Evolutionary conservation across 1,139 yeast genomes (phyloP).

Genomic region (Hanseniaspora uvarum): DNA sequence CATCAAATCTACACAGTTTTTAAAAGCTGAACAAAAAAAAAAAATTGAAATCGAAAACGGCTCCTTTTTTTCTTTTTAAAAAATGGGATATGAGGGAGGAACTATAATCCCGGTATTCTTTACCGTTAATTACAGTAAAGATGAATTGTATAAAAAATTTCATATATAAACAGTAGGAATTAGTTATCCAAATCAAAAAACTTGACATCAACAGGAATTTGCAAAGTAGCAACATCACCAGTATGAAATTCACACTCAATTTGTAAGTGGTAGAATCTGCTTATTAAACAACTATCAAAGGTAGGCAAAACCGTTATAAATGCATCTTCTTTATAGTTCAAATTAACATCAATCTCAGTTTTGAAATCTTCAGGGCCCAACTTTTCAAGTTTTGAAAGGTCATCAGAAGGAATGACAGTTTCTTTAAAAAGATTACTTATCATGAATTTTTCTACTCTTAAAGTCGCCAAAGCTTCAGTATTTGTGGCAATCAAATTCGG

Average conservation of each 20-base stretch:
- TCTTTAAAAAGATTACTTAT: conserved; percentile 26
- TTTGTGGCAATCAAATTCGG: conserved; percentile 23
- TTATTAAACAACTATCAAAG: conserved; percentile 47
- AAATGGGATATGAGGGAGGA: too few relatives aligned
- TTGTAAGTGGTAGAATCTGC: conserved; percentile 41
- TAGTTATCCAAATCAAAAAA: conserved; percentile 18
- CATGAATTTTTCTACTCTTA: conserved; percentile 21
- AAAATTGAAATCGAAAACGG: neutral
- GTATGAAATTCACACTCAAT: conserved; percentile 30
- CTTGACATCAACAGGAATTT: conserved; percentile 34
- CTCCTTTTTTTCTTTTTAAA: too few relatives aligned
- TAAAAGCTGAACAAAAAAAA: neutral
- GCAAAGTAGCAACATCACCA: conserved; percentile 27
- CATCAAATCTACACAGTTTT: too few relatives aligned
- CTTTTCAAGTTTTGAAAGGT: neutral
- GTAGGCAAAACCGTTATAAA: conserved; percentile 38
- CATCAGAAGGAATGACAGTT: conserved; percentile 22
- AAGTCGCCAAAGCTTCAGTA: conserved; percentile 25
- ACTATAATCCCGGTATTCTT: too few relatives aligned
- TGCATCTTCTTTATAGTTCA: conserved; percentile 10
- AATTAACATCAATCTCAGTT: neutral
- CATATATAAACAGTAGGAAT: neutral
- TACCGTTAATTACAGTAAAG: too few relatives aligned
- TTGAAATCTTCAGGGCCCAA: neutral
- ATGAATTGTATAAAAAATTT: neutral